Evolutionary conservation across 805 yeast species (phyloP), one percentile per base, ranked within the genome.

Genomic region (Yamadazyma tumulicola): DNA sequence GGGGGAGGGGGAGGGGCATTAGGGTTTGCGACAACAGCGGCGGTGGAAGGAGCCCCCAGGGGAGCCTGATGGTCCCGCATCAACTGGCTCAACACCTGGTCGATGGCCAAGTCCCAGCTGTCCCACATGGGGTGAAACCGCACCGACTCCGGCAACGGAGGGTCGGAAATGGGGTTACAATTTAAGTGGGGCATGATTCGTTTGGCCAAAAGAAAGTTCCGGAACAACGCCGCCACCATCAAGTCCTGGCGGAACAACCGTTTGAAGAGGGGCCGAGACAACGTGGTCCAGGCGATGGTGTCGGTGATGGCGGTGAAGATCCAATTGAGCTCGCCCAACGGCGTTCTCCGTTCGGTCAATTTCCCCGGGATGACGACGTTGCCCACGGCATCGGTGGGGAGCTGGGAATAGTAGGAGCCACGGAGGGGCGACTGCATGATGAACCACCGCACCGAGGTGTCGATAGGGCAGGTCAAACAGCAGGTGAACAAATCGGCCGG

Each of bases 221-320:
- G 74, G 60, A 93, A 93, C 43, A 93, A 65, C 0, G 97, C 97
- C 3, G 97, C 97, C 7, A 93, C 96, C 81, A 93, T 89, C 48
- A 91, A 66, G 56, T 93, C 98, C 57, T 91, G 98, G 54, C 98
- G 75, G 52, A 93, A 93, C 6, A 93, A 66, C 40, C 89, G 74
- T 52, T 89, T 91, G 67, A 93, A 93, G 19, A 93, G 62, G 0
- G 94, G 87, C 41, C 96, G 70, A 3, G 95, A 87, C 23, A 93
- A 61, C 2, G 89, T 77, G 0, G 96, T 86, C 97, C 97, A 93
- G 2, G 98, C 98, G 34, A 93, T 91, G 0, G 97, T 91, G 57
- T 93, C 98, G 3, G 97, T 91, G 25, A 93, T 87, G 2, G 98
- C 97, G 1, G 97, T 93, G 60, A 91, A 93, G 21, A 93, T 91